phyloP scores from a whole-genome alignment of 2,329 filamentous ascomycete genomes.

The Fusarium nodosum region DNA sequence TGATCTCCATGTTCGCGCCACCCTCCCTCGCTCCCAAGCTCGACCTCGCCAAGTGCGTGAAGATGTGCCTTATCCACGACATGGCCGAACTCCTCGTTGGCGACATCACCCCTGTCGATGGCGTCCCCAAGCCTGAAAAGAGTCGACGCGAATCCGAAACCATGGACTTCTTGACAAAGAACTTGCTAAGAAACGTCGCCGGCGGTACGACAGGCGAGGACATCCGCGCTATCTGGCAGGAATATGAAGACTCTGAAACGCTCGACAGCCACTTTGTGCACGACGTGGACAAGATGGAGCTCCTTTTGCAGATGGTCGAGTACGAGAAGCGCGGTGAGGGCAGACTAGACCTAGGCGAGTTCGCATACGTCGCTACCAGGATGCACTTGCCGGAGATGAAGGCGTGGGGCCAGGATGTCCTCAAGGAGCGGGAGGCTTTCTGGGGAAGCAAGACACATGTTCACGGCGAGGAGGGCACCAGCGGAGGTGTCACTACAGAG shows the following conservation, averaged over 20 bases:
- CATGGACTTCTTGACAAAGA: constrained; percentile 89
- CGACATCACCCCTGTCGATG: constrained; percentile 95
- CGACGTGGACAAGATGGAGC: constrained; percentile 96
- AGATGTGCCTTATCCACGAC: constrained; percentile 96
- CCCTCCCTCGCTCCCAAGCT: constrained; percentile 77
- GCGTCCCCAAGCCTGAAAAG: constrained; percentile 89
- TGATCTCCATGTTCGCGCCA: constrained; percentile 94
- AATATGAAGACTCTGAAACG: constrained; percentile 92
- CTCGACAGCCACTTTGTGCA: constrained; percentile 91
- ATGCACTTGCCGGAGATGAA: constrained; percentile 83
- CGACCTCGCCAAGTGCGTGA: constrained; percentile 86
- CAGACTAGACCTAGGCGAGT: constrained; percentile 84
- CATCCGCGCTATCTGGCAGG: constrained; percentile 87
- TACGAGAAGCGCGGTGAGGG: constrained; percentile 83
- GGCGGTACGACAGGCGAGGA: constrained; percentile 77
- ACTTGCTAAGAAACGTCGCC: constrained; percentile 79
- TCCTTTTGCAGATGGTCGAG: constrained; percentile 95
- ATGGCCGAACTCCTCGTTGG: constrained; percentile 97
- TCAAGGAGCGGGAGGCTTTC: constrained; percentile 80
- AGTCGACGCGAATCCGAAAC: constrained; percentile 85
- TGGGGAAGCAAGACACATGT: constrained; percentile 71
- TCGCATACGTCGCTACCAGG: constrained; percentile 80
- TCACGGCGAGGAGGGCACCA: constrained; percentile 60
- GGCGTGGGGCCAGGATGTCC: constrained; percentile 81
- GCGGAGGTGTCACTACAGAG: constrained; percentile 55